Conservation (phyloP, 1,284 basidiomycete species). For the Fomitopsis palustris region DNA sequence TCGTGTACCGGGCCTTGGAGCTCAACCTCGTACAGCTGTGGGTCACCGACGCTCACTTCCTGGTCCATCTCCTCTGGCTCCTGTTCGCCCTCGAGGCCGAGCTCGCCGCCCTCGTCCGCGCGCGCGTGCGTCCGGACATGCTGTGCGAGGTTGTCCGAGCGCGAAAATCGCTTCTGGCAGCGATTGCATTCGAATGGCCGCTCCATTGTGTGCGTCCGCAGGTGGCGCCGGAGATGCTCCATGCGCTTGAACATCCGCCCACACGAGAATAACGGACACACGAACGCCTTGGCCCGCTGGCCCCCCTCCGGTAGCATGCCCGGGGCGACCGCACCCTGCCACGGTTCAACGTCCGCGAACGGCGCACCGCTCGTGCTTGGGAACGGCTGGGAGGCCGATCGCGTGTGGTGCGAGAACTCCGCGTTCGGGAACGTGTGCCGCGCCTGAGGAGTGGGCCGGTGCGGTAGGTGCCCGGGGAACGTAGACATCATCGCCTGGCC, state of each 20-base stretch:
- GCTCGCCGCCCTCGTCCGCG: conserved; percentile 30
- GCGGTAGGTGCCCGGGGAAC: conserved; percentile 8
- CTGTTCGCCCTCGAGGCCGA: conserved; percentile 11
- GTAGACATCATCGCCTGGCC: conserved; percentile 1
- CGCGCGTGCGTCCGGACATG: conserved; percentile 76
- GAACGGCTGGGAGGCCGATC: conserved; percentile 21
- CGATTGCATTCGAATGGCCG: conserved; percentile 72
- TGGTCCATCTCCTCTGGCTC: conserved; percentile 26
- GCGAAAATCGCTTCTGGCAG: conserved; percentile 78
- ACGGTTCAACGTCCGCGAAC: conserved; percentile 8
- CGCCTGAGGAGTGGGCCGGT: conserved; percentile 18
- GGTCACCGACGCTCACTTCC: conserved; percentile 32
- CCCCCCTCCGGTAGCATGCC: conserved; percentile 11
- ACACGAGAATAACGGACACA: conserved; percentile 79
- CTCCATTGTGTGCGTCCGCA: conserved; percentile 89
- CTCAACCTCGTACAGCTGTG: conserved; percentile 58
- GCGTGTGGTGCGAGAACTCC: conserved; percentile 12
- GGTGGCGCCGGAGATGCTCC: conserved; percentile 85
- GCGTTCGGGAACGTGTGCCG: conserved; percentile 23
- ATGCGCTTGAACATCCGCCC: conserved; percentile 83
- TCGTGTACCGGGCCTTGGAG: conserved; percentile 54
- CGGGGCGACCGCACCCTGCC: conserved; percentile 12
- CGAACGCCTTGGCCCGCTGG: conserved; percentile 59
- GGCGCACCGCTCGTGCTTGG: conserved; percentile 1
- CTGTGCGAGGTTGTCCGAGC: conserved; percentile 83